Conservation (phyloP, 139 green algal genomes). For the Pleodorina starrii region DNA sequence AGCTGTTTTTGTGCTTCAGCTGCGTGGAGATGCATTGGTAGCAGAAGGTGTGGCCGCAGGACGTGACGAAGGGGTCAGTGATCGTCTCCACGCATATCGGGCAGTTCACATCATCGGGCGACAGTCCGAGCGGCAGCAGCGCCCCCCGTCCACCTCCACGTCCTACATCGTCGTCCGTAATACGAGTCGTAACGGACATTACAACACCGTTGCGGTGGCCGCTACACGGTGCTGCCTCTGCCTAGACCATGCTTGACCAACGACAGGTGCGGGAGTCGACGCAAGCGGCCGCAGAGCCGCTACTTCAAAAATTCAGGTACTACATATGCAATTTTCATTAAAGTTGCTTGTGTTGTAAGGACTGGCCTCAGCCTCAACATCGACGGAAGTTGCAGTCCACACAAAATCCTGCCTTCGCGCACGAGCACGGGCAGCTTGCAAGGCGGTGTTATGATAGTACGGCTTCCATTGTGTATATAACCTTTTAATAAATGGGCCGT, state of each 20-base stretch:
- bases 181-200: slow-evolving; percentile 31
- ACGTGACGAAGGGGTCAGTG: slow-evolving; percentile 84
- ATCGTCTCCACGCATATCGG: slow-evolving; percentile 86
- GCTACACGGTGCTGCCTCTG: too few species aligned
- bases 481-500: too few species aligned
- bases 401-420: not conserved
- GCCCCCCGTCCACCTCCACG: not conserved
- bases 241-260: slow-evolving; percentile 21
- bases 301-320: not conserved
- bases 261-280: not conserved
- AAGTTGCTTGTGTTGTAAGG: not conserved
- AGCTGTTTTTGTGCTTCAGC: slow-evolving; percentile 75
- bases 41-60: slow-evolving; percentile 91
- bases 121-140: slow-evolving; percentile 36
- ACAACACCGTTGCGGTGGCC: not conserved
- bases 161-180: slow-evolving; percentile 26
- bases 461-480: too few species aligned
- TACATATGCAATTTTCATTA: not conserved
- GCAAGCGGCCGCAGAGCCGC: not conserved
- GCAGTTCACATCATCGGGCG: slow-evolving; percentile 74
- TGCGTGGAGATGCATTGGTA: slow-evolving; percentile 83
- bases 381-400: not conserved
- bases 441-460: too few species aligned
- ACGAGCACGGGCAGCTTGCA: too few species aligned
- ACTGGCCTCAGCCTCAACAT: not conserved